Percentiles rank a stretch among this genome's conserved stretches.
Evolutionary conservation across 495 filamentous ascomycete genomes (phyloP).

Genomic region (Aspergillus diversus): DNA sequence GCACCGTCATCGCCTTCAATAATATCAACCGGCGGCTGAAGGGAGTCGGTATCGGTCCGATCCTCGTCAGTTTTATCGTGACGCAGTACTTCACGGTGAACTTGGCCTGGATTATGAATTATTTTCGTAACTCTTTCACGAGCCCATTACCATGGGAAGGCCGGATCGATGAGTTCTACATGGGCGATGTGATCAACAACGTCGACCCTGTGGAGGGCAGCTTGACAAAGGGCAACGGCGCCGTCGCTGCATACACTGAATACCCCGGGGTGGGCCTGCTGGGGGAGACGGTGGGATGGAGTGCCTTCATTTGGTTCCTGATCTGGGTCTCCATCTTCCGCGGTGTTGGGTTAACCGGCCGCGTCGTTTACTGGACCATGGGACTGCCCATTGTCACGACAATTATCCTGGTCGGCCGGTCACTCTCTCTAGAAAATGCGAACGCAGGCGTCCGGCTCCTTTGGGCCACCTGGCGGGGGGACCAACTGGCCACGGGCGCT

Average conservation of each 20-base stretch:
- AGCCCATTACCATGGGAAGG: slow-evolving; percentile 43
- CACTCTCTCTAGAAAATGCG: slow-evolving; percentile 38
- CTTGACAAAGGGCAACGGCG: slow-evolving; percentile 23
- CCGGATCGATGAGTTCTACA: slow-evolving; percentile 41
- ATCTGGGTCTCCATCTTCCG: slow-evolving; percentile 45
- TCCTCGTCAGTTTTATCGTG: slow-evolving; percentile 42
- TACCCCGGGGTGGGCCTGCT: slow-evolving; percentile 30
- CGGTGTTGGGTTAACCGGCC: slow-evolving; percentile 43
- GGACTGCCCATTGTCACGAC: slow-evolving; percentile 45
- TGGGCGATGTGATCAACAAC: slow-evolving; percentile 33
- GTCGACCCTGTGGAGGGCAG: slow-evolving; percentile 32
- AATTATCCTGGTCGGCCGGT: slow-evolving; percentile 41
- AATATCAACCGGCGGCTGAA: slow-evolving; percentile 40
- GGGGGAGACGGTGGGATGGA: slow-evolving; percentile 45
- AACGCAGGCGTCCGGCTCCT: slow-evolving; percentile 32
- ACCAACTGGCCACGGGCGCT: slow-evolving; percentile 29
- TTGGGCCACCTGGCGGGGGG: slow-evolving; percentile 32
- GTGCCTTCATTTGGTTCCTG: slow-evolving; percentile 43
- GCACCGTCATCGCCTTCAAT: slow-evolving; percentile 43
- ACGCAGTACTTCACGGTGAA: slow-evolving; percentile 42
- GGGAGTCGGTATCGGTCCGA: slow-evolving; percentile 38
- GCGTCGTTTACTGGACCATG: slow-evolving; percentile 50
- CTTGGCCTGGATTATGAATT: slow-evolving; percentile 48
- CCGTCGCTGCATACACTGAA: slow-evolving; percentile 26
- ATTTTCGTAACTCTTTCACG: slow-evolving; percentile 43